Evolutionary conservation across 2,329 filamentous ascomycete genomes (phyloP).

Genomic region (Fusarium hostae): DNA sequence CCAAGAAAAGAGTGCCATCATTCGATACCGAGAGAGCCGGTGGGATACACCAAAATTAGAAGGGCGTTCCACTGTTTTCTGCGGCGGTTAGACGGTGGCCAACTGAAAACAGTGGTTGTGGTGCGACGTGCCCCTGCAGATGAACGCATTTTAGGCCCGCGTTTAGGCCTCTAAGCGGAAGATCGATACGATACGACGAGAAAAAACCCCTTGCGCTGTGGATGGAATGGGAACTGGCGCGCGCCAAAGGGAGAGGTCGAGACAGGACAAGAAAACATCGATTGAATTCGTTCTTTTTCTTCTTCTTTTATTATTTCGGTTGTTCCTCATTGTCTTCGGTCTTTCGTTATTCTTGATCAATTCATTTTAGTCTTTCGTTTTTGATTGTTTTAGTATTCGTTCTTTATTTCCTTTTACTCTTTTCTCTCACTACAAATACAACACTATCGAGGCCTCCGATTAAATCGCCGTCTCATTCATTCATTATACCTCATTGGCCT

Average conservation of each 20-base stretch:
- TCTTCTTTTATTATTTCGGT: slow-evolving; percentile 14
- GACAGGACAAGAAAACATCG: neutral
- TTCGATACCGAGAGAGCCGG: slow-evolving; percentile 14
- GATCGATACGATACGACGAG: slow-evolving; percentile 16
- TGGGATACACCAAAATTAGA: slow-evolving; percentile 25
- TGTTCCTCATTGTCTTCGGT: slow-evolving; percentile 1
- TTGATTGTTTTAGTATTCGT: slow-evolving; percentile 9
- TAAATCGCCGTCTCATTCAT: neutral
- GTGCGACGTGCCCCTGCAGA: slow-evolving; percentile 43
- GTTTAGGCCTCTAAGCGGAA: neutral
- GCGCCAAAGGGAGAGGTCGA: slow-evolving; percentile 23
- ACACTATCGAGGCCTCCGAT: slow-evolving; percentile 19
- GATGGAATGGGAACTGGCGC: slow-evolving; percentile 21
- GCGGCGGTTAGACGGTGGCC: slow-evolving; percentile 23
- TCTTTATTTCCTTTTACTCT: slow-evolving; percentile 11
- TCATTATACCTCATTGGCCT: neutral
- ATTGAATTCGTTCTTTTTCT: slow-evolving; percentile 16
- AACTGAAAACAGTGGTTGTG: slow-evolving; percentile 38
- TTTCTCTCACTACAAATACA: neutral
- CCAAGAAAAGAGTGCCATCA: slow-evolving; percentile 13
- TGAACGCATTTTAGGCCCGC: neutral
- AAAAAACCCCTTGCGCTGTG: neutral
- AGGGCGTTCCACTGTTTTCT: slow-evolving; percentile 17
- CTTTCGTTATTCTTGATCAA: slow-evolving; percentile 14
- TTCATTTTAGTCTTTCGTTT: slow-evolving; percentile 7